Evolutionary conservation across 371 early-diverging fungal species (phyloP), one percentile per base, ranked within the genome.

Genomic region (Mortierella sp.): DNA sequence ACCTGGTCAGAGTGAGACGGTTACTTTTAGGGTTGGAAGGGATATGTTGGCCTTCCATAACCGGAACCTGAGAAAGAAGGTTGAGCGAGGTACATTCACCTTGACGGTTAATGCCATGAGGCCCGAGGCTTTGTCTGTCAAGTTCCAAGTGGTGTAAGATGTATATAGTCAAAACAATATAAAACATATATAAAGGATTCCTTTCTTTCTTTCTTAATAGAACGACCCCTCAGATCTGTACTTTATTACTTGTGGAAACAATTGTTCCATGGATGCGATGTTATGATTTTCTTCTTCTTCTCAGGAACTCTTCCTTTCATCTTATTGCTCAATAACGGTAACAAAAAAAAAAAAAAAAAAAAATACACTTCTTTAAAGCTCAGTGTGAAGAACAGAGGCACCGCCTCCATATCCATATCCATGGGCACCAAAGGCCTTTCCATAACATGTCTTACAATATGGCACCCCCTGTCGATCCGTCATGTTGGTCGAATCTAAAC

Each of bases 61-160:
- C 46, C 51, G 76, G 11, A 64, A 75, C 16, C 59, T 86, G 68
- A 66, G 62, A 21, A 67, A 64, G 29, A 76, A 82, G 16, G 74
- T 84, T 19, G 86, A 85, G 47, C 70, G 67, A 12, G 83, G 85
- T 6, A 60, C 55, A 0, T 84, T 87, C 60, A 83, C 80, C 18
- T 72, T 87, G 56, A 84, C 85, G 6, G 68, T 88, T 28, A 86
- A 86, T 19, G 86, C 79, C 37, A 72, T 77, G 79, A 48, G 79
- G 4, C 79, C 79, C 3, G 79, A 77, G 47, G 79, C 52, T 2
- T 52, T 64, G 48, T 68, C 72, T 1, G 46, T 59, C 68, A 72
- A 77, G 46, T 77, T 77, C 57, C 29, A 62, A 3, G 69, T 72
- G 14, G 63, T 72, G 3, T 75, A 50, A 62, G 16, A 12, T 9